Base-by-base conservation (phyloP, 192 early-diverging fungal species). In the Physocladia obscura region DNA sequence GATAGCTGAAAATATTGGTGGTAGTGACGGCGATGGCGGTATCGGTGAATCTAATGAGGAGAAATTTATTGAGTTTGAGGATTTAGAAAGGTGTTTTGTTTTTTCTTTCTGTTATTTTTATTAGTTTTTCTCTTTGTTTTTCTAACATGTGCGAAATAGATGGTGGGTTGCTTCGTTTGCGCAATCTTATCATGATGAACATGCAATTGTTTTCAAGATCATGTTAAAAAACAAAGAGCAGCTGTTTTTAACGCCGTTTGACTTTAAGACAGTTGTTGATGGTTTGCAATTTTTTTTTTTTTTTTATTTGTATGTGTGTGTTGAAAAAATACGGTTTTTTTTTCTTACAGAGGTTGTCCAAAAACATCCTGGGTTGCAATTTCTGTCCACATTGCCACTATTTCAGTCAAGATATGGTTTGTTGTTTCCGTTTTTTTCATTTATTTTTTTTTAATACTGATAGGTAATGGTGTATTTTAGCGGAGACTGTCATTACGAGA, bases 401-500 rank as follows among this genome's bases (percentile, higher is more conserved):
- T 96, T 96, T 75, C 88, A 93, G 69, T 86, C 87, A 51, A 86
- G 91, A 32, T 98, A 96, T 63, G 77, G 91, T 92, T 83, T 59
- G 79, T 57, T 22, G 2, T 35, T 27, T 32, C 4, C 6, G n/a
- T n/a, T n/a, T n/a, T n/a, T n/a, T n/a, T n/a, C 6, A 30, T 26
- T 47, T 75, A 22, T 30, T 11, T 40, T 67, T 58, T 29, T 27
- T 50, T 37, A 19, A 19, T 40, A n/a, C 17, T 3, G 5, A 22
- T 2, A 32, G n/a, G 0, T 19, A 60, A 32, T 19, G 4, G 51
- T 35, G 26, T 17, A 13, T 47, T 0, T 44, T 71, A 85, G 90
- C 90, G 27, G 94, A 97, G 65, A 96, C 94, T 2, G 94, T 98
- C 6, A 86, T 93, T 36, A 88, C 90, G 56, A 82, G 94, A 13